Evolutionary conservation across 495 filamentous ascomycete species (phyloP).

Genomic region (Ramalina intermedia): DNA sequence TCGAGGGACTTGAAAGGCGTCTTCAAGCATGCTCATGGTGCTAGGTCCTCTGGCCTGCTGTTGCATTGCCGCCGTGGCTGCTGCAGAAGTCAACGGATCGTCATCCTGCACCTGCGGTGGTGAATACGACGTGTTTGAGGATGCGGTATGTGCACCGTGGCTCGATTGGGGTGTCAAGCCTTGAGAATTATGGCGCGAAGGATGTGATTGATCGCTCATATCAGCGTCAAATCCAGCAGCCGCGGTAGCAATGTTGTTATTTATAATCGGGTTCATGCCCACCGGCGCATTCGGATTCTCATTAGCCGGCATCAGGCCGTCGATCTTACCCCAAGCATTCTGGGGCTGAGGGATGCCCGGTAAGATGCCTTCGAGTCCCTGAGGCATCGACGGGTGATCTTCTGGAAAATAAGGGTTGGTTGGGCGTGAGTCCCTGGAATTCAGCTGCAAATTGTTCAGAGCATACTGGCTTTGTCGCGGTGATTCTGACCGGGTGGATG

Average conservation of each 20-base stretch:
- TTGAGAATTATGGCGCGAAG: slow-evolving; percentile 1
- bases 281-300: not conserved
- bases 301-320: not conserved
- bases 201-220: slow-evolving; percentile 9
- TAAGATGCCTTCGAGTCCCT: not conserved
- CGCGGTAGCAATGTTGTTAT: slow-evolving; percentile 1
- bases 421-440: not conserved
- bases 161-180: slow-evolving; percentile 10
- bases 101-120: slow-evolving; percentile 1
- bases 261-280: not conserved
- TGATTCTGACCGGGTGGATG: not conserved
- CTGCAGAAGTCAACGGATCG: not conserved
- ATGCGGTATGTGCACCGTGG: slow-evolving; percentile 6
- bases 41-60: not conserved
- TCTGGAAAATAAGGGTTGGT: slow-evolving; percentile 1
- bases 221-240: slow-evolving; percentile 6
- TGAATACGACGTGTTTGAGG: slow-evolving; percentile 13
- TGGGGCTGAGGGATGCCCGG: not conserved
- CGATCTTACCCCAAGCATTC: not conserved
- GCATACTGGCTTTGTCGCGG: slow-evolving; percentile 5
- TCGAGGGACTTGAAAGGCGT: slow-evolving; percentile 6
- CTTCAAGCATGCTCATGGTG: not conserved
- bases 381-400: not conserved
- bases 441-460: not conserved
- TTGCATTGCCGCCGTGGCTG: not conserved